Conservation (phyloP, 768 basidiomycete genomes). For the Crucibulum laeve region DNA sequence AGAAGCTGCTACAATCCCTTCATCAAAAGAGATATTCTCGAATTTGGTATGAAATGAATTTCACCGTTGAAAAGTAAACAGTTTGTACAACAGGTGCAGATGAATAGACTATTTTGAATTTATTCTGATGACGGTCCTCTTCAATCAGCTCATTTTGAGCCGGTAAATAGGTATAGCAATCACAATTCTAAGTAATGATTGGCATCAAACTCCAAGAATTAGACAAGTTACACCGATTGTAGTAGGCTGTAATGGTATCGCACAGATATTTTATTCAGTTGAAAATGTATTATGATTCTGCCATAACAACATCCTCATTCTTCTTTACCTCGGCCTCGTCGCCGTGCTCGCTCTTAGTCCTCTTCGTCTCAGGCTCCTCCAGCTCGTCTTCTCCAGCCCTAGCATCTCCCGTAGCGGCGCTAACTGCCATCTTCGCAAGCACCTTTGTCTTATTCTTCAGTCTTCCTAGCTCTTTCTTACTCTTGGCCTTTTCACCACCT, state of each 20-base stretch:
- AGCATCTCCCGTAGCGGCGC: constrained; percentile 18
- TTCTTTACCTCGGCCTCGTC: constrained; percentile 1
- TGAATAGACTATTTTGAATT: no score
- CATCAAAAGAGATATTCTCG: no score
- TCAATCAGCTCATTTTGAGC: no score
- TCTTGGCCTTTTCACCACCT: constrained; percentile 18
- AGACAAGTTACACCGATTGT: no score
- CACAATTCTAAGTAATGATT: not conserved
- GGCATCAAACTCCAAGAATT: not conserved
- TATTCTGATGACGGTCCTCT: no score
- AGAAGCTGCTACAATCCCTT: no score
- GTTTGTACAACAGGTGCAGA: no score
- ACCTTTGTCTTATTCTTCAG: constrained; percentile 48
- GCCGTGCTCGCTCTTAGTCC: constrained; percentile 24
- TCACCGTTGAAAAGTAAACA: no score
- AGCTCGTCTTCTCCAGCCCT: constrained; percentile 10
- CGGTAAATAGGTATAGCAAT: no score
- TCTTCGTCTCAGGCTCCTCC: constrained; percentile 31
- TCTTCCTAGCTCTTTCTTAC: constrained; percentile 45
- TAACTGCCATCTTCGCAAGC: constrained; percentile 18
- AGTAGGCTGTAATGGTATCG: no score
- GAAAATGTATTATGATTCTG: not conserved
- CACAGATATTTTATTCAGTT: no score
- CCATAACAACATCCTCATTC: constrained; percentile 12
- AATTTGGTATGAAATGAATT: no score